These are phyloP conservation scores for Ligustrum vulgare DNA, from an alignment of 257 asterid species.

Conservation along the genomic window DNA sequence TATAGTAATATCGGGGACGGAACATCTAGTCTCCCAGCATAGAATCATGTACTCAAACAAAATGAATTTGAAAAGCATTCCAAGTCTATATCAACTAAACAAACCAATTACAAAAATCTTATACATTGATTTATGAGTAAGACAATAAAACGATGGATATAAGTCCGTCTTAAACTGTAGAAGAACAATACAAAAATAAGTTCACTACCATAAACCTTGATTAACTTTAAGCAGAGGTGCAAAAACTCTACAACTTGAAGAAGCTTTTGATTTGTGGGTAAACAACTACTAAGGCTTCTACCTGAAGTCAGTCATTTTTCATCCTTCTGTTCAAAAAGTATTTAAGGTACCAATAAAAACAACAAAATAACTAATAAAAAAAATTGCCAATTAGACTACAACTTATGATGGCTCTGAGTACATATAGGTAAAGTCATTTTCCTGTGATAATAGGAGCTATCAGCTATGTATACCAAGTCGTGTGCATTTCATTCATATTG, in stretches of 20 bases:
- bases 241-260: neutral
- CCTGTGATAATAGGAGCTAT: neutral
- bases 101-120: neutral
- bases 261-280: neutral
- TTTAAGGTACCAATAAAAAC: neutral
- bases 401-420: neutral
- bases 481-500: neutral
- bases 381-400: neutral
- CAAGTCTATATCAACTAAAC: neutral
- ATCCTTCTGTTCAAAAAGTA: neutral
- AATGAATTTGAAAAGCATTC: neutral
- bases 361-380: neutral
- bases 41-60: neutral
- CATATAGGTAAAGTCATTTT: neutral
- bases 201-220: neutral
- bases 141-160: neutral
- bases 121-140: neutral
- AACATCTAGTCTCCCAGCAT: neutral
- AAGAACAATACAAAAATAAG: neutral
- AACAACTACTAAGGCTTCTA: neutral
- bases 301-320: neutral
- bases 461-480: neutral
- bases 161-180: neutral
- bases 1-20: neutral
- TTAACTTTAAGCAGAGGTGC: neutral